phyloP scores from a whole-genome alignment of 176 grass and related monocot genomes.

The Areca catechu region DNA sequence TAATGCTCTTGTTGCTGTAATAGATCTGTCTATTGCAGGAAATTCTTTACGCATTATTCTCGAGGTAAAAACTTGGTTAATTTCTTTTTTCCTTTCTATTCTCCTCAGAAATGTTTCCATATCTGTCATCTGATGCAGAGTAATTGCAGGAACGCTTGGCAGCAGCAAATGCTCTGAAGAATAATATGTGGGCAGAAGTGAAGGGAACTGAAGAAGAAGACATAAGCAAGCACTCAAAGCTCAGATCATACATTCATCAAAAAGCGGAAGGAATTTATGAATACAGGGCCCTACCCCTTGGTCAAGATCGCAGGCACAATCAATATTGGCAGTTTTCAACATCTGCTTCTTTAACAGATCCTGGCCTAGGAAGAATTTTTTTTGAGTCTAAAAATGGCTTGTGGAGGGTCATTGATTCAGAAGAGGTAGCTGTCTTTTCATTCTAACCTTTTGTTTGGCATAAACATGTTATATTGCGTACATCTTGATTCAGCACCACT shows the following conservation, averaged over 20 bases:
- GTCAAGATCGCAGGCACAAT: slow-evolving; percentile 89
- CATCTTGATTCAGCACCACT: neutral
- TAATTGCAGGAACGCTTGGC: slow-evolving; percentile 67
- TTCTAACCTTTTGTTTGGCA: neutral
- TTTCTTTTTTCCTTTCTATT: slow-evolving; percentile 5
- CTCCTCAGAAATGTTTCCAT: slow-evolving; percentile 1
- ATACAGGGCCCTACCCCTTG: slow-evolving; percentile 75
- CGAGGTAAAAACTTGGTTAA: slow-evolving; percentile 19
- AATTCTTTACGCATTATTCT: slow-evolving; percentile 56
- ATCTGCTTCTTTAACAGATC: slow-evolving; percentile 65
- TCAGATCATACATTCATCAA: slow-evolving; percentile 67
- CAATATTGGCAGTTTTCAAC: slow-evolving; percentile 89
- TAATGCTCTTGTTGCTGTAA: slow-evolving; percentile 65
- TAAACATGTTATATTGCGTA: neutral
- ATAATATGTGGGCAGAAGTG: slow-evolving; percentile 17
- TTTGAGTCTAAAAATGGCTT: slow-evolving; percentile 76
- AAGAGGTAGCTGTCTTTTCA: slow-evolving; percentile 51
- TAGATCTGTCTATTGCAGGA: slow-evolving; percentile 68
- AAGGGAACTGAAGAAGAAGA: too few relatives aligned
- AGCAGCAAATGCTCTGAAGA: slow-evolving; percentile 89
- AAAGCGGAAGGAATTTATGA: slow-evolving; percentile 77
- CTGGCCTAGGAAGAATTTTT: slow-evolving; percentile 82
- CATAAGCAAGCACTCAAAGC: slow-evolving; percentile 38
- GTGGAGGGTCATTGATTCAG: slow-evolving; percentile 81
- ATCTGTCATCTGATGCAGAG: slow-evolving; percentile 11